Percentiles rank a stretch among this genome's conserved stretches.
Conservation (phyloP, 441 rosid species). For the Sinapis alba region DNA sequence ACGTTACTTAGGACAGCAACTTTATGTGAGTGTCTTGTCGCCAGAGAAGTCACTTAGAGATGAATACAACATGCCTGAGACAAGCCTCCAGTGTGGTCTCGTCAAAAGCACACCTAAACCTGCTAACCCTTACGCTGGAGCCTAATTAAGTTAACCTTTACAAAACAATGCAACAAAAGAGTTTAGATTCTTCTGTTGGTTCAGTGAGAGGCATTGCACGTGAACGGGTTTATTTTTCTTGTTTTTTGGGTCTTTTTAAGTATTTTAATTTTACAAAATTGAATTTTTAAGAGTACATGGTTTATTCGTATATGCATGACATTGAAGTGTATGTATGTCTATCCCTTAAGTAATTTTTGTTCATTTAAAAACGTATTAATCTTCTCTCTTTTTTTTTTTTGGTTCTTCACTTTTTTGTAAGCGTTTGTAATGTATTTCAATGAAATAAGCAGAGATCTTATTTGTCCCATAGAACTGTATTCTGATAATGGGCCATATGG, state of each 20-base stretch:
- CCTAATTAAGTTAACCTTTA: constrained; percentile 31
- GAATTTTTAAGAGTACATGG: constrained; percentile 23
- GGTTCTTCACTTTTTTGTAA: neutral
- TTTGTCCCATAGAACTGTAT: neutral
- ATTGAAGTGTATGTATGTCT: constrained; percentile 31
- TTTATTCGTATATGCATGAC: constrained; percentile 35
- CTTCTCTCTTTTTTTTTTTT: neutral
- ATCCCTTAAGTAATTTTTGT: constrained; percentile 22
- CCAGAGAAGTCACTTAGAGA: neutral
- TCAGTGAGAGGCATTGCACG: constrained; percentile 15
- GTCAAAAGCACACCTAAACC: constrained; percentile 43
- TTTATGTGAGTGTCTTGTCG: neutral
- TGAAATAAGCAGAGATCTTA: neutral
- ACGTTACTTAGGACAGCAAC: neutral
- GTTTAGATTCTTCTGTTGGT: constrained; percentile 23
- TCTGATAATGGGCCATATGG: neutral
- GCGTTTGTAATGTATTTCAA: neutral
- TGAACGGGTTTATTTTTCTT: constrained; percentile 14
- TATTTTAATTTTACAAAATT: constrained; percentile 19
- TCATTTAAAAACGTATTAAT: neutral
- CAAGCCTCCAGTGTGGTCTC: neutral
- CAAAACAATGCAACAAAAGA: constrained; percentile 20
- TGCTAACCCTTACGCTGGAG: constrained; percentile 53
- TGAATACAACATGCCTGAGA: neutral
- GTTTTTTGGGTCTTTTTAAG: constrained; percentile 2